Evolutionary conservation across 805 yeast species (phyloP), one percentile per base, ranked within the genome.

Genomic region (Yamadazyma sp.): DNA sequence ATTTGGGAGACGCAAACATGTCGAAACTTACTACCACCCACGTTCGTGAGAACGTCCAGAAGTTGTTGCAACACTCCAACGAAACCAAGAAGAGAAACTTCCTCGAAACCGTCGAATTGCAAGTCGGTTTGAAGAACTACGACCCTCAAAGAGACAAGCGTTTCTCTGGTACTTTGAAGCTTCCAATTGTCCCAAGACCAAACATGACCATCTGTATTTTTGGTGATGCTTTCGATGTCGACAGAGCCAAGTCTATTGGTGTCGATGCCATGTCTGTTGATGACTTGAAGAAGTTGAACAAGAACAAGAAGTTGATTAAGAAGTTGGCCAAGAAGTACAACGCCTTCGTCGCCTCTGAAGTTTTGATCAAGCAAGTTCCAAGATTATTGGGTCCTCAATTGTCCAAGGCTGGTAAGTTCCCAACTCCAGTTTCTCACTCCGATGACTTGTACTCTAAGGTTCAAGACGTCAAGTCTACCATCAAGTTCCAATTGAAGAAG

Each of bases 71-170:
- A 68, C 80, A 70, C 82, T 88, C 98, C 62, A 80, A 69, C 71
- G 93, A 85, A 75, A 84, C 91, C 78, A 93, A 93, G 87, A 91
- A 93, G 96, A 90, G 99, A 84, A 93, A 93, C 95, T 93, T 93
- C 80, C 85, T 91, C 77, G 99, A 93, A 84, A 91, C 99, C 74
- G 90, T 93, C 65, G 99, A 93, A 80, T 82, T 93, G 71, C 99
- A 93, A 80, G 95, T 93, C 68, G 99, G 99, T 75, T 83, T 93
- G 64, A 93, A 93, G 90, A 93, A 93, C 95, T 93, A 93, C 78
- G 99, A 93, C 74, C 98, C 99, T 70, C 99, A 93, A 82, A 90
- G 99, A 87, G 99, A 93, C 78, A 93, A 93, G 90, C 98, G 99
- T 89, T 93, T 93, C 97, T 91, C 98, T 71, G 99, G 99, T 79